Percentiles rank a stretch among this genome's conserved stretches.
Evolutionary conservation across 352 stramenopile genomes (phyloP).

Genomic region (Lagenidium sp.): DNA sequence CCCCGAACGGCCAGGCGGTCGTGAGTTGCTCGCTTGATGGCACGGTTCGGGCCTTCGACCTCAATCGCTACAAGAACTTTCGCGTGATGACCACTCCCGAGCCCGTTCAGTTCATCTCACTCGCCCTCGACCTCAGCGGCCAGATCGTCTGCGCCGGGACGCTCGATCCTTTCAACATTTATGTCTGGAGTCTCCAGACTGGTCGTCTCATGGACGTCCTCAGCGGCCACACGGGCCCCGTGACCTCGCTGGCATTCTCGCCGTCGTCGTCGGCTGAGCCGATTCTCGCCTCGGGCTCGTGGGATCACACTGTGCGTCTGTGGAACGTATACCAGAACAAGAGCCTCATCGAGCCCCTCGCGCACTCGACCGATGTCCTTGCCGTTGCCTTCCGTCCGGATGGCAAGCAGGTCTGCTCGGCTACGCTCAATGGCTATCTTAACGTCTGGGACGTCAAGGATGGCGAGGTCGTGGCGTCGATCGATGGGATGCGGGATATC

Average conservation of each 20-base stretch:
- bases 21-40: constrained; percentile 97
- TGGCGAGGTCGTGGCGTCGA: constrained; percentile 91
- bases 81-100: constrained; percentile 95
- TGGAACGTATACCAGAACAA: constrained; percentile 99
- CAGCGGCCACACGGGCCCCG: constrained; percentile 95
- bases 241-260: constrained; percentile 92
- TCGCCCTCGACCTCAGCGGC: constrained; percentile 96
- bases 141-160: constrained; percentile 94
- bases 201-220: constrained; percentile 97
- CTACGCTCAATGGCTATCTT: constrained; percentile 94
- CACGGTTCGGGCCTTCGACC: constrained; percentile 97
- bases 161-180: constrained; percentile 96
- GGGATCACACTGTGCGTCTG: constrained; percentile 98
- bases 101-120: constrained; percentile 95
- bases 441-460: constrained; percentile 97
- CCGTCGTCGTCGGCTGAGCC: constrained; percentile 69
- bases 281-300: constrained; percentile 94
- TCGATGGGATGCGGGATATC: constrained; percentile 97
- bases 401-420: constrained; percentile 93
- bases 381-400: constrained; percentile 95
- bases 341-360: constrained; percentile 91
- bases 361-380: constrained; percentile 95
- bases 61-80: constrained; percentile 99
- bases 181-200: constrained; percentile 97
- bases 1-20: constrained; percentile 87